These are phyloP conservation scores for Cymbopogon flexuosus DNA, from an alignment of 202 grass and related monocot species.

Conservation along the genomic window DNA sequence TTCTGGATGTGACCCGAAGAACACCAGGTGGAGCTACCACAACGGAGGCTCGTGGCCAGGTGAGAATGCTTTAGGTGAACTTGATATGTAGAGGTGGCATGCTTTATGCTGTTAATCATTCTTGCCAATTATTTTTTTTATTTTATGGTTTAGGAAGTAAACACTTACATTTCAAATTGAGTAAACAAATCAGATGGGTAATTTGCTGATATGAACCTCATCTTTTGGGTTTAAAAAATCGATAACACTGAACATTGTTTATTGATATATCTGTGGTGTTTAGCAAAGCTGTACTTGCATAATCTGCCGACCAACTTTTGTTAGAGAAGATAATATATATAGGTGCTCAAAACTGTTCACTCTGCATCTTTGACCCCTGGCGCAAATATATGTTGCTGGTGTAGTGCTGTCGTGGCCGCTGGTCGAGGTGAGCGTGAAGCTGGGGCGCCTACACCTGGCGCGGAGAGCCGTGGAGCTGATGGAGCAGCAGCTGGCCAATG, in stretches of 20 bases:
- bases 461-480: slow-evolving; percentile 37
- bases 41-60: slow-evolving; percentile 67
- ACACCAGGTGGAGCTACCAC: slow-evolving; percentile 67
- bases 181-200: background rate
- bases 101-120: background rate
- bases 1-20: slow-evolving; percentile 57
- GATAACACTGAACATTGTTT: background rate
- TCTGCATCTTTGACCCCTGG: background rate
- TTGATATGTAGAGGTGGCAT: background rate
- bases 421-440: slow-evolving; percentile 64
- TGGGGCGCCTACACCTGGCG: slow-evolving; percentile 45
- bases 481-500: slow-evolving; percentile 49
- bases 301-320: no score
- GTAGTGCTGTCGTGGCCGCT: slow-evolving; percentile 68
- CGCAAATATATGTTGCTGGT: background rate
- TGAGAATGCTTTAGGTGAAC: background rate
- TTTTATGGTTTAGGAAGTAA: background rate
- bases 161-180: background rate
- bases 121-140: background rate
- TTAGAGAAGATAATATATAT: background rate
- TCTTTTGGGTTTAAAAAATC: no score
- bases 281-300: background rate
- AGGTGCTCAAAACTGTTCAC: background rate
- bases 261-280: background rate
- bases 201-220: background rate